phyloP scores from a whole-genome alignment of 441 rosid species.

The Croton setiger region DNA sequence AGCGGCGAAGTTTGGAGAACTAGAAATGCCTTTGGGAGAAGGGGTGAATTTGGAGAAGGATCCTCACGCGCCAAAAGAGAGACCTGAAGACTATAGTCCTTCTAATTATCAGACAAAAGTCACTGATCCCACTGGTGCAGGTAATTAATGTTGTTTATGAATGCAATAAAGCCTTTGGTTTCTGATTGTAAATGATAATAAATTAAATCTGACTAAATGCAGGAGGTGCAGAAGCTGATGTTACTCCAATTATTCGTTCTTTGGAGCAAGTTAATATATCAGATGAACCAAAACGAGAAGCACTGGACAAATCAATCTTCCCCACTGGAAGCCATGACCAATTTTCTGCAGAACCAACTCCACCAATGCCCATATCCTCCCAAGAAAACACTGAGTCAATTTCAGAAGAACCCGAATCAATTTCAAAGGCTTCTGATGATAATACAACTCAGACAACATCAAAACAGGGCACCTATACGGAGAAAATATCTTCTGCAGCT shows the following conservation, averaged over 20 bases:
- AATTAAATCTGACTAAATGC: background rate
- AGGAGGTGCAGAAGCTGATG: conserved; percentile 43
- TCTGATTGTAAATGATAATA: background rate
- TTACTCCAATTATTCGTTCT: conserved; percentile 34
- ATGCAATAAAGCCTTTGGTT: background rate
- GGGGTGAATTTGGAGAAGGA: conserved; percentile 50
- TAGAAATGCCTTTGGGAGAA: conserved; percentile 32
- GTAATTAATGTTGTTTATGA: conserved; percentile 18
- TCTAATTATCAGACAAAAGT: conserved; percentile 58
- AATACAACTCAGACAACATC: conserved; percentile 7
- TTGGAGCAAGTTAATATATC: conserved; percentile 40
- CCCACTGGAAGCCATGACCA: conserved; percentile 51
- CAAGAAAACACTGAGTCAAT: too few species aligned
- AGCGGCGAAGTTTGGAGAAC: conserved; percentile 26
- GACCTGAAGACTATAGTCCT: conserved; percentile 23
- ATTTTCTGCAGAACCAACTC: conserved; percentile 34
- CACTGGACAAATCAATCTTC: background rate
- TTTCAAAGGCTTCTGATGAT: background rate
- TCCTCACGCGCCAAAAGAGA: conserved; percentile 37
- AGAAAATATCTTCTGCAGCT: conserved; percentile 40
- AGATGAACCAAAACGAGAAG: conserved; percentile 18
- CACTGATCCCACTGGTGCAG: conserved; percentile 41
- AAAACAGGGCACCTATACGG: conserved; percentile 39
- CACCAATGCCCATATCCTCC: background rate
- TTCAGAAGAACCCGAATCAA: background rate